These are phyloP conservation scores for Phytophthora kernoviae DNA, from an alignment of 352 stramenopile species.

Conservation along the genomic window DNA sequence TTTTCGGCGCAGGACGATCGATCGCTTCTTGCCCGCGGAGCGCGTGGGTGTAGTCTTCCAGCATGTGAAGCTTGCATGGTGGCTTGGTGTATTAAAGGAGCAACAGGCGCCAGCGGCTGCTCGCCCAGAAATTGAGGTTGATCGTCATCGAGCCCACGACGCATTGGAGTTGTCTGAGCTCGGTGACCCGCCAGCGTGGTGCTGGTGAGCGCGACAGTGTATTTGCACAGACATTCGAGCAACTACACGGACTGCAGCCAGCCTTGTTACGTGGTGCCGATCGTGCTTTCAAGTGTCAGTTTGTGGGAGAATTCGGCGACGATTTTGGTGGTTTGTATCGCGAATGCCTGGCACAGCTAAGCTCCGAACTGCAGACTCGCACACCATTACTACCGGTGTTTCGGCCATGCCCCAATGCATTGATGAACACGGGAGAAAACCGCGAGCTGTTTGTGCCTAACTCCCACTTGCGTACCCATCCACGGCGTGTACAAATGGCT, in stretches of 20 bases:
- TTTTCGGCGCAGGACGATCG: slow-evolving; percentile 66
- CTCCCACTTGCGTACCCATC: slow-evolving; percentile 52
- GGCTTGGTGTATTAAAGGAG: slow-evolving; percentile 87
- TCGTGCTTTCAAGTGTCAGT: slow-evolving; percentile 92
- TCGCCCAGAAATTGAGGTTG: slow-evolving; percentile 85
- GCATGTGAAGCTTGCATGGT: slow-evolving; percentile 89
- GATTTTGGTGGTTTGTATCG: slow-evolving; percentile 92
- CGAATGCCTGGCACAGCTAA: slow-evolving; percentile 89
- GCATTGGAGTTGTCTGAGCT: slow-evolving; percentile 50
- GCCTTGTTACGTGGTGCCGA: slow-evolving; percentile 82
- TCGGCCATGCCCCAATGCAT: slow-evolving; percentile 87
- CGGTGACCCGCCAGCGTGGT: slow-evolving; percentile 28
- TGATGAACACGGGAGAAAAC: slow-evolving; percentile 87
- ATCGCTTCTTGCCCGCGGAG: slow-evolving; percentile 66
- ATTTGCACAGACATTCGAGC: slow-evolving; percentile 87
- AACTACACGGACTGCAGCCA: slow-evolving; percentile 86
- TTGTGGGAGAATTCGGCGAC: slow-evolving; percentile 91
- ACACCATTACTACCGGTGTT: slow-evolving; percentile 78
- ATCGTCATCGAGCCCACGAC: slow-evolving; percentile 78
- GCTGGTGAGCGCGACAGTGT: slow-evolving; percentile 72
- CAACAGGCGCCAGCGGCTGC: slow-evolving; percentile 81
- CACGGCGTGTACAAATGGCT: slow-evolving; percentile 84
- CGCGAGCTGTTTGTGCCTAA: slow-evolving; percentile 89
- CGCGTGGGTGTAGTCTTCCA: slow-evolving; percentile 82
- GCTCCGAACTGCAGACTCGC: slow-evolving; percentile 84